A percentile compares a stretch with the other conserved stretches of the same genome.
phyloP scores from a whole-genome alignment of 345 rosid genomes.

The Zanthoxylum bungeanum region DNA sequence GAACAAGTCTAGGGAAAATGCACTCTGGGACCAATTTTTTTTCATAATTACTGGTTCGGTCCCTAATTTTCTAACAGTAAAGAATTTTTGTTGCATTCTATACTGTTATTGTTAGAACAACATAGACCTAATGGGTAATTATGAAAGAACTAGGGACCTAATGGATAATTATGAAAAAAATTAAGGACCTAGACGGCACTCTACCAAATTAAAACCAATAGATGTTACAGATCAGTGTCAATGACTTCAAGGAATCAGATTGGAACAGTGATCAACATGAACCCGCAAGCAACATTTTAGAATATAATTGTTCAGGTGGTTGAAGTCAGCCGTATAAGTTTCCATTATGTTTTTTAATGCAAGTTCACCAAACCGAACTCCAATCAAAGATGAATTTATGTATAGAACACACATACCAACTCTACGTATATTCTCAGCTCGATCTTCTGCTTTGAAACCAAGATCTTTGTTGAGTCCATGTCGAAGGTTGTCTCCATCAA shows the following conservation, averaged over 20 bases:
- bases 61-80: too few relatives aligned
- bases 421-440: constrained; percentile 86
- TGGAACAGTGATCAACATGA: background rate
- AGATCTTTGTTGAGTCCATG: constrained; percentile 88
- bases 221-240: background rate
- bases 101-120: too few relatives aligned
- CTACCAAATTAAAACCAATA: background rate
- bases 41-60: too few relatives aligned
- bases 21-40: too few relatives aligned
- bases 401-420: constrained; percentile 58
- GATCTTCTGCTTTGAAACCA: constrained; percentile 79
- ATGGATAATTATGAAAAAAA: too few relatives aligned
- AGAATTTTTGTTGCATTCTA: too few relatives aligned
- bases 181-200: too few relatives aligned
- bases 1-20: background rate
- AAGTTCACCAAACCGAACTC: background rate
- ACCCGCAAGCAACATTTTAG: constrained; percentile 2
- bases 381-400: background rate
- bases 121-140: too few relatives aligned
- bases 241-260: background rate
- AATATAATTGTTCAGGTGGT: background rate
- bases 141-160: too few relatives aligned
- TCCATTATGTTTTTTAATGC: background rate
- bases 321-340: background rate
- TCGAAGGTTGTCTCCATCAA: constrained; percentile 90